Conservation (phyloP, 345 rosid species). For the Boechera divaricarpa region DNA sequence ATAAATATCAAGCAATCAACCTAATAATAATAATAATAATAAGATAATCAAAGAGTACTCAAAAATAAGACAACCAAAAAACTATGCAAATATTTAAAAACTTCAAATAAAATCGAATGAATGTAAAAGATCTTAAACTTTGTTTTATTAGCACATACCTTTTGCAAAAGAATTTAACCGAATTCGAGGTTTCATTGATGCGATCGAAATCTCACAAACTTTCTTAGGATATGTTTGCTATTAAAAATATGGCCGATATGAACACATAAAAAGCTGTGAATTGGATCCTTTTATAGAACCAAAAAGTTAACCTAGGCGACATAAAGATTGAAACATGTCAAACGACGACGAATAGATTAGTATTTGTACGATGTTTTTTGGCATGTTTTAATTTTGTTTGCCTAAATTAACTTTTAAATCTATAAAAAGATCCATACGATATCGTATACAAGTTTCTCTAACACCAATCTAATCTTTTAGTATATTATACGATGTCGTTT, state of each 20-base stretch:
- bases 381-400: background rate
- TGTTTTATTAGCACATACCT: background rate
- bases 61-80: background rate
- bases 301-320: background rate
- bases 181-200: background rate
- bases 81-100: background rate
- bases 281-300: background rate
- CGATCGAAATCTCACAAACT: background rate
- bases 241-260: background rate
- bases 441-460: background rate
- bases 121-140: background rate
- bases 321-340: background rate
- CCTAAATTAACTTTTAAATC: background rate
- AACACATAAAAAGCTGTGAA: background rate
- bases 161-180: background rate
- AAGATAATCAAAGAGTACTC: background rate
- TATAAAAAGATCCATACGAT: background rate
- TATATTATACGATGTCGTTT: background rate
- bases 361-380: background rate
- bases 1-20: background rate
- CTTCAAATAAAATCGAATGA: background rate
- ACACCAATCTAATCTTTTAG: background rate
- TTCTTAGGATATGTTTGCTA: background rate
- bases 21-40: background rate
- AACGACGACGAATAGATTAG: background rate